A percentile compares a stretch with the other conserved stretches of the same genome.
phyloP scores from a whole-genome alignment of 1,139 yeast species.

The Magnusiomyces ingens region DNA sequence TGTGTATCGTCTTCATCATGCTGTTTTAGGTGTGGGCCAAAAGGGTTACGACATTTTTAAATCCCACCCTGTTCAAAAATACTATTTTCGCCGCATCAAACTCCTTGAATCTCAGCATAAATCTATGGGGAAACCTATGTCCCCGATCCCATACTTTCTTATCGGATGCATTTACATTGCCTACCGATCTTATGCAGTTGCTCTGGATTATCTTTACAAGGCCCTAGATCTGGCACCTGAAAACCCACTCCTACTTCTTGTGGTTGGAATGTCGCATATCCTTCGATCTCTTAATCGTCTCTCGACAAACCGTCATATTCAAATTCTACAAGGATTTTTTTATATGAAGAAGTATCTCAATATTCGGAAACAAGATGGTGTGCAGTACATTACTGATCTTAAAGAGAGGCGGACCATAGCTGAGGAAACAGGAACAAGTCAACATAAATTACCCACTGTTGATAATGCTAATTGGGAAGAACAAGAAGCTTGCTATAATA shows the following conservation, averaged over 20 bases:
- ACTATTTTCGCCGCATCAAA: not conserved
- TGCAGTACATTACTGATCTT: not conserved
- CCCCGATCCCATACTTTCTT: not conserved
- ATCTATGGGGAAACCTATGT: not conserved
- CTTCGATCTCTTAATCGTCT: conserved; percentile 91
- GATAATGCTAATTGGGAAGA: conserved; percentile 42
- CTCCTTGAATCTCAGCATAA: not conserved
- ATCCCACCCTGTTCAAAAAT: not conserved
- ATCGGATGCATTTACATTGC: conserved; percentile 39
- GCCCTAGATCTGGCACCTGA: conserved; percentile 38
- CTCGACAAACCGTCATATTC: conserved; percentile 78
- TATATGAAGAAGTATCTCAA: conserved; percentile 66
- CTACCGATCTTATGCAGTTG: not conserved
- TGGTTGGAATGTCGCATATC: conserved; percentile 74
- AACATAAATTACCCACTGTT: conserved; percentile 23
- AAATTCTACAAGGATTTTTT: conserved; percentile 78
- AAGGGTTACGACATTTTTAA: not conserved
- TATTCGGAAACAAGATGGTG: conserved; percentile 30
- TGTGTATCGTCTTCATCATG: conserved; percentile 46
- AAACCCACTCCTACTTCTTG: conserved; percentile 73
- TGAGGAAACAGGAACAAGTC: conserved; percentile 21
- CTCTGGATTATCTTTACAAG: conserved; percentile 46
- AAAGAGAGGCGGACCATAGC: not conserved
- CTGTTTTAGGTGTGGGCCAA: conserved; percentile 20
- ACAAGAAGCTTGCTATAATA: conserved; percentile 77